Base-by-base conservation (phyloP, 2,329 filamentous ascomycete species). In the Cryphonectria radicalis region DNA sequence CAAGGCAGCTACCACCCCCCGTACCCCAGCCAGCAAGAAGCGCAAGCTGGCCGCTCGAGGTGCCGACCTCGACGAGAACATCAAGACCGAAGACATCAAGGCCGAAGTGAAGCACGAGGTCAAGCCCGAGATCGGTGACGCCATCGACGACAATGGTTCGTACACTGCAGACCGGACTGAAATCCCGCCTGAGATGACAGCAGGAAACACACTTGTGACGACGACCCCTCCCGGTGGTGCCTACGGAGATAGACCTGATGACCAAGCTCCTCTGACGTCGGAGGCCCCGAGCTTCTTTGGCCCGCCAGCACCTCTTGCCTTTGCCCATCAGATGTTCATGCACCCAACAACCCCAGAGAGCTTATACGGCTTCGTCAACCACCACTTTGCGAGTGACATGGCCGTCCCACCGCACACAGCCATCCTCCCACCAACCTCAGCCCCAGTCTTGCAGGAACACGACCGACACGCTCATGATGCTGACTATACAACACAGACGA, bases 21-120 rank as follows among this genome's bases (percentile, higher is more conserved):
- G 71, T 8, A 7, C 53, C 28, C 66, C 72, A 17, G 59, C 72
- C 8, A 68, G 70, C 71, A 78, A 77, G 74, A 75, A 77, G 69
- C 73, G 73, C 72, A 76, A 75, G 71, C 13, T 72, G 17, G 70
- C 68, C 19, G 68, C 70, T 22, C 63, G 66, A 14, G 37, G 55
- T 19, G 50, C 68, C 14, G 73, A 74, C 2, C 65, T 66, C 25
- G 74, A 77, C 22, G 75, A 75, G 7, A 71, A 76, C 4, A 71
- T 75, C 25, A 69, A 73, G 25, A 32, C 40, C 25, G 59, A 69
- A 43, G 42, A 32, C 32, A 32, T 60, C 46, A 57, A 69, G 22
- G 50, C 60, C 19, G 59, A 68, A 28, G 40, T 66, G 40, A 73
- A 72, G 66, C 17, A 70, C 35, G 68, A 70, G 62, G 59, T 66